Conservation (phyloP, 2,329 filamentous ascomycete species). For the Calonectria multiphialidica region DNA sequence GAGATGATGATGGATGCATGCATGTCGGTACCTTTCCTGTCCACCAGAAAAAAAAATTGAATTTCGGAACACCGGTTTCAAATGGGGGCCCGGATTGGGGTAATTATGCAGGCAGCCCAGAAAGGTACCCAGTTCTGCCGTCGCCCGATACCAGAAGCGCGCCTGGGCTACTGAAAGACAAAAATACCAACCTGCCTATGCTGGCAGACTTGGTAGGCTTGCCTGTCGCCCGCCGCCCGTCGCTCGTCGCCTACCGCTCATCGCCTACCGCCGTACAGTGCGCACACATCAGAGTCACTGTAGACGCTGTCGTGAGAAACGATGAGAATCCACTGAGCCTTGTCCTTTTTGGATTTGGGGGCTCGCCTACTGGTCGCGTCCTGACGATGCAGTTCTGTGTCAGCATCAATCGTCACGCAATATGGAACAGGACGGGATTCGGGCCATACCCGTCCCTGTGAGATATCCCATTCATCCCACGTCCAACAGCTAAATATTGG, state of each 20-base stretch:
- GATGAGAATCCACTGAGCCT: neutral
- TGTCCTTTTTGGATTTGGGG: neutral
- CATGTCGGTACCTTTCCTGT: slow-evolving; percentile 9
- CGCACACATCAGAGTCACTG: neutral
- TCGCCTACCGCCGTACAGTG: slow-evolving; percentile 1
- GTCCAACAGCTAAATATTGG: neutral
- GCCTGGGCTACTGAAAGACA: neutral
- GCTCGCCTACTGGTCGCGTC: neutral
- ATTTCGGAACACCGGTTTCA: slow-evolving; percentile 4
- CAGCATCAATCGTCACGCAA: neutral
- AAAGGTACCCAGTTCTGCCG: neutral
- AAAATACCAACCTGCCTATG: slow-evolving; percentile 10
- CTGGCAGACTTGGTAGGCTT: neutral
- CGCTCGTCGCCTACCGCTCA: neutral
- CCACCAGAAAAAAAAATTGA: neutral
- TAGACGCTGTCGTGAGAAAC: neutral
- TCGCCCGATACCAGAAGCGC: neutral
- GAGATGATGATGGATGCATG: slow-evolving; percentile 10
- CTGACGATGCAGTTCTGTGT: neutral
- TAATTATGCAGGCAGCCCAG: slow-evolving; percentile 6
- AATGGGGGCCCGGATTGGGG: neutral
- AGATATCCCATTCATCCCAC: slow-evolving; percentile 3
- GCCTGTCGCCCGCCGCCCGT: neutral
- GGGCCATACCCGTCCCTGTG: slow-evolving; percentile 3
- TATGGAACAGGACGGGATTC: neutral